Evolutionary conservation across 192 early-diverging fungal species (phyloP), one percentile per base, ranked within the genome.

Genomic region (Obelidium mucronatum): DNA sequence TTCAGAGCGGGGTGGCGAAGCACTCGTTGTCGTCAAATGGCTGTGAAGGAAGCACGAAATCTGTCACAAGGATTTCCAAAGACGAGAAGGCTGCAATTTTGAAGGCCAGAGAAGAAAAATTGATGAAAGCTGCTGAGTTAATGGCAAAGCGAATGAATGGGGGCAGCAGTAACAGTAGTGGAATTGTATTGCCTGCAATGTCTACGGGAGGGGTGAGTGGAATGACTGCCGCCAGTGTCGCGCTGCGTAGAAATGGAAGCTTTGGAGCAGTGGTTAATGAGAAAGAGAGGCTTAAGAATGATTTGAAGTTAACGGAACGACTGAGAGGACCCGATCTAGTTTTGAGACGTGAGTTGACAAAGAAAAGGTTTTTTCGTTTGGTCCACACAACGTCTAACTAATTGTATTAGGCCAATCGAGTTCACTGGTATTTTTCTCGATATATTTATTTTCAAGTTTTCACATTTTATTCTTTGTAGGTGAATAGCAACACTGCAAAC

Each of bases 91-190:
- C 8, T 3, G 42, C 42, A n/a, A 72, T 34, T 5, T 4, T 59
- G 51, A 72, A 72, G 36, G 31, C 30, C 4, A 54, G n/a, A n/a
- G 56, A 72, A 28, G 53, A 54, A 34, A 54, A 72, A 39, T 19
- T 31, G 24, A 5, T 58, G 52, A 72, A 72, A 35, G 69, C 69
- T 3, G 31, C 19, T 4, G 36, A 34, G 13, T 40, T 72, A 15
- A 72, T 72, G 69, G 22, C 69, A 19, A 72, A 72, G n/a, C 69
- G 69, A 17, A 72, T 72, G 69, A 58, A 54, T 24, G 54, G 69
- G 17, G 69, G 69, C 11, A 72, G 40, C 37, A 51, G 67, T 11
- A 31, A 15, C 15, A 26, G 22, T 22, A 19, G 34, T 11, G 37
- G 1, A 19, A 39, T 31, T 11, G 8, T 39, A 17, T 65, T 65